Base-by-base conservation (phyloP, 2,329 filamentous ascomycete genomes). In the Tolypocladium ophioglossoides region DNA sequence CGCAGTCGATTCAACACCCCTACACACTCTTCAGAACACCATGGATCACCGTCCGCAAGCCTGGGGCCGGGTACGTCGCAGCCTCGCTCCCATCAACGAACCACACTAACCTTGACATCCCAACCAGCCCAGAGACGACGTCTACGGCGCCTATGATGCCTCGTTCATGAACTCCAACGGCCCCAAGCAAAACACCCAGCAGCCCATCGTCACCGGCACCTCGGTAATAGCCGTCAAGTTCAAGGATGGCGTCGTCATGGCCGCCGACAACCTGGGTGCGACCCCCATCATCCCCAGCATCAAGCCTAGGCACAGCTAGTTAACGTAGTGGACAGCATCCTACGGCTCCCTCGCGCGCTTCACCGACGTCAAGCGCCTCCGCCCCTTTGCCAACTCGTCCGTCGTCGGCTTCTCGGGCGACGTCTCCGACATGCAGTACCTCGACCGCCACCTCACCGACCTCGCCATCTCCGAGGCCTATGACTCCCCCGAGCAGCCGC, bases 391-490 rank as follows among this genome's bases (percentile, higher is more conserved):
- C 74, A 79, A 85, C 61, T 83, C 85, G 60, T 85, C 90, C 34
- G 82, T 97, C 57, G 80, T 99, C 67, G 94, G 94, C 65, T 95
- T 97, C 75, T 90, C 91, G 70, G 94, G 94, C 71, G 94, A 99
- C 76, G 86, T 99, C 64, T 95, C 89, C 60, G 94, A 99, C 78
- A 97, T 99, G 94, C 94, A 99, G 78, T 95, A 95, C 78, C 84
- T 99, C 62, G 88, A 96, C 81, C 86, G 94, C 63, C 84, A 96
- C 66, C 86, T 99, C 63, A 86, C 82, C 67, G 87, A 89, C 59
- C 86, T 97, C 64, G 84, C 88, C 69, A 90, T 95, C 71, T 81
- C 87, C 70, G 91, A 97, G 78, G 87, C 90, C 68, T 97, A 99
- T 78, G 80, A 71, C 61, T 68, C 70, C 44, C 64, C 70, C 57